Percentiles rank a stretch among this genome's conserved stretches.
These are phyloP conservation scores for Hyaloscypha bicolor DNA, from an alignment of 495 filamentous ascomycete genomes.

Conservation along the genomic window DNA sequence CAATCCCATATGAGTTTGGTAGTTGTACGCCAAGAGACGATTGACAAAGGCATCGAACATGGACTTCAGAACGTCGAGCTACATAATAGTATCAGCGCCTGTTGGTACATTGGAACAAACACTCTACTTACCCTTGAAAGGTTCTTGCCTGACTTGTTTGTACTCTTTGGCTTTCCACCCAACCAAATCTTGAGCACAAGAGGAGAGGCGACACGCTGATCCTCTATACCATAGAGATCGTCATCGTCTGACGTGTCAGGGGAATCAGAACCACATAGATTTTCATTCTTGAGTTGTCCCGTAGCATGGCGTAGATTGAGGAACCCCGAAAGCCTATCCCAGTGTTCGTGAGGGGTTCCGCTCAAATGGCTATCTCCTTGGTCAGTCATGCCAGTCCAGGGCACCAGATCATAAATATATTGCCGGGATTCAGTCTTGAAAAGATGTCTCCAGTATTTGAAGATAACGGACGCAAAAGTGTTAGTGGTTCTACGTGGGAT, in stretches of 20 bases:
- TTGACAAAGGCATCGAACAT: constrained; percentile 40
- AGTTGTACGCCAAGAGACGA: constrained; percentile 35
- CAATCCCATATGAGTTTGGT: constrained; percentile 32
- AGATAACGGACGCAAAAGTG: constrained; percentile 31
- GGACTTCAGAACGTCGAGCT: constrained; percentile 39
- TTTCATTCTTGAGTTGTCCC: constrained; percentile 1
- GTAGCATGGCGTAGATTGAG: constrained; percentile 15
- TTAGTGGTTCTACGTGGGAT: constrained; percentile 26
- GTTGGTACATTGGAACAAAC: neutral
- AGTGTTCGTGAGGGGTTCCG: constrained; percentile 15
- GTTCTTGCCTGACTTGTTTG: constrained; percentile 1
- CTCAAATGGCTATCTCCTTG: constrained; percentile 11
- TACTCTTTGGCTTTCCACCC: neutral
- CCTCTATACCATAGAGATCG: constrained; percentile 3
- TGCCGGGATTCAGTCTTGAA: constrained; percentile 14
- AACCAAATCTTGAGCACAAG: constrained; percentile 9
- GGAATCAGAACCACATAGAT: constrained; percentile 8
- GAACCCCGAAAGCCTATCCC: constrained; percentile 17
- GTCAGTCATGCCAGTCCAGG: constrained; percentile 7
- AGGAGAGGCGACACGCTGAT: neutral
- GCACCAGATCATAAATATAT: constrained; percentile 7
- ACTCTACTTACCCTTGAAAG: constrained; percentile 7
- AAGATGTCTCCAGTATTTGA: constrained; percentile 33
- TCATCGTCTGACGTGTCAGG: neutral
- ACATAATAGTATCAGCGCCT: neutral